Conservation (phyloP, 164 flowering plant species). For the Nelumbo lutea region DNA sequence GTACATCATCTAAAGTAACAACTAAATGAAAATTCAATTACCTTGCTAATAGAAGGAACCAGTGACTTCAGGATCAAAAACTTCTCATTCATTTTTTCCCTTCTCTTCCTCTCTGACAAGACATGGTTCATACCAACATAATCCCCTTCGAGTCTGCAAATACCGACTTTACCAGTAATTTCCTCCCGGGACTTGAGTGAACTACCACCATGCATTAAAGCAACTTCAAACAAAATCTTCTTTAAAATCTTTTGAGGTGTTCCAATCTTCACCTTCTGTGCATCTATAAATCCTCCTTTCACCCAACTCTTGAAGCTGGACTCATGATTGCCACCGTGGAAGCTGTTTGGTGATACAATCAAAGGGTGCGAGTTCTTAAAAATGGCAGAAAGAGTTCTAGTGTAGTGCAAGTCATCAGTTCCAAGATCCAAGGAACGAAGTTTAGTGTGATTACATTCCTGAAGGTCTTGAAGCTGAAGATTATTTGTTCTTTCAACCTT, state of each 20-base stretch:
- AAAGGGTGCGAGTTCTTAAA: slow-evolving; percentile 36
- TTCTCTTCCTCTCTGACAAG: slow-evolving; percentile 34
- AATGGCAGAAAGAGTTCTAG: slow-evolving; percentile 46
- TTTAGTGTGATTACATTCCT: slow-evolving; percentile 39
- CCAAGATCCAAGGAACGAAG: slow-evolving; percentile 35
- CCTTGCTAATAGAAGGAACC: slow-evolving; percentile 69
- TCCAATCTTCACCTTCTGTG: slow-evolving; percentile 13
- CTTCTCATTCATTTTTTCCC: slow-evolving; percentile 45
- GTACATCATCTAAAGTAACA: neutral
- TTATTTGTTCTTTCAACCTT: slow-evolving; percentile 20
- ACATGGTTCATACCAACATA: slow-evolving; percentile 31
- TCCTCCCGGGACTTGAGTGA: slow-evolving; percentile 28
- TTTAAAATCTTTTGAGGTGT: slow-evolving; percentile 54
- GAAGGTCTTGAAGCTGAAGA: slow-evolving; percentile 26
- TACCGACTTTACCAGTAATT: slow-evolving; percentile 15
- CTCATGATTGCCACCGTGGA: slow-evolving; percentile 17
- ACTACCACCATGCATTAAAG: slow-evolving; percentile 38
- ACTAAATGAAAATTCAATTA: slow-evolving; percentile 16
- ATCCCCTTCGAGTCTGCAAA: slow-evolving; percentile 34
- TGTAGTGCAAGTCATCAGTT: slow-evolving; percentile 53
- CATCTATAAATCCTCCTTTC: slow-evolving; percentile 23
- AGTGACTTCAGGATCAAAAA: slow-evolving; percentile 54
- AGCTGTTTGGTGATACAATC: slow-evolving; percentile 20
- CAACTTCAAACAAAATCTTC: slow-evolving; percentile 51
- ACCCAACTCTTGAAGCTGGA: slow-evolving; percentile 66